Percentiles rank a stretch among this genome's conserved stretches.
Conservation (phyloP, 371 early-diverging fungal species). For the Mucor mucedo region DNA sequence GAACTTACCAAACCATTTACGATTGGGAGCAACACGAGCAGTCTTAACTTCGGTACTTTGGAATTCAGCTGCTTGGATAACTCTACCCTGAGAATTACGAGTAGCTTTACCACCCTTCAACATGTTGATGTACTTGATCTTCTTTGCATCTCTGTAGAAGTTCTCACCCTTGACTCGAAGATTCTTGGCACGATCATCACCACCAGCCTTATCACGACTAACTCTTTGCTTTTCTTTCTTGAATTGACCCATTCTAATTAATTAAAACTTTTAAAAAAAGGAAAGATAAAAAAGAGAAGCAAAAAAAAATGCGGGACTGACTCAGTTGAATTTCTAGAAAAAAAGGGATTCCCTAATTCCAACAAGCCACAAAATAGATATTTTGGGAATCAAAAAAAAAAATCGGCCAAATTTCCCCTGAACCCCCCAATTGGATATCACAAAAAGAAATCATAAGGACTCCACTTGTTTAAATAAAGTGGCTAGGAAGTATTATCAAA, state of each 20-base stretch:
- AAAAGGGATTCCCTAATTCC: too few species aligned
- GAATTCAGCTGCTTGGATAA: constrained; percentile 94
- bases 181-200: constrained; percentile 68
- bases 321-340: too few species aligned
- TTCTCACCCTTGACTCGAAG: constrained; percentile 90
- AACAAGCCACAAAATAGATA: too few species aligned
- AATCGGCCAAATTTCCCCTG: too few species aligned
- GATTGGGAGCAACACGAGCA: constrained; percentile 91
- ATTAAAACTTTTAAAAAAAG: background rate
- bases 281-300: background rate
- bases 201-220: constrained; percentile 45
- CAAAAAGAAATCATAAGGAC: too few species aligned
- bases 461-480: too few species aligned
- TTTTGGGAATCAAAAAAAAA: too few species aligned
- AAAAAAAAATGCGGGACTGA: too few species aligned
- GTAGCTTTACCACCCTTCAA: constrained; percentile 90
- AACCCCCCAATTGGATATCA: too few species aligned
- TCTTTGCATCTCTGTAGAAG: constrained; percentile 96
- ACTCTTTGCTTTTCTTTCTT: constrained; percentile 74
- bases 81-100: constrained; percentile 88
- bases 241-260: constrained; percentile 64
- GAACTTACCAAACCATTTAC: constrained; percentile 95
- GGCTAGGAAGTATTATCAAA: too few species aligned
- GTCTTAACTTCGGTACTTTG: constrained; percentile 84
- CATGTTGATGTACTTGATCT: constrained; percentile 91